A percentile compares a stretch with the other conserved stretches of the same genome.
These are phyloP conservation scores for Dissophora globulifera DNA, from an alignment of 192 early-diverging fungal genomes.

Conservation along the genomic window DNA sequence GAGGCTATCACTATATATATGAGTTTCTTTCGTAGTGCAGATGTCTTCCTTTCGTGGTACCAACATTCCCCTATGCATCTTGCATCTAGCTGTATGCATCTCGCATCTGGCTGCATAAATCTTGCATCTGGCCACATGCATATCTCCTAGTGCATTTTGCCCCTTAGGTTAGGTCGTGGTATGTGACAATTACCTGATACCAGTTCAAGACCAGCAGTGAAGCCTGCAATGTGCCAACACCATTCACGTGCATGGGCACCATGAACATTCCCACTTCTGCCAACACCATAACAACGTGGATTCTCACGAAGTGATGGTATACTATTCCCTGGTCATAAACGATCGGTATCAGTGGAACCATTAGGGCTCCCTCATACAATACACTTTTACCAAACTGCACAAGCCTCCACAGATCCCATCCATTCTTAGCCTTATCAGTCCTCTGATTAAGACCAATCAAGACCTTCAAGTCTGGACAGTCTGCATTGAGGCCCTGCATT, in stretches of 20 bases:
- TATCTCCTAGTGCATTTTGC: too few relatives aligned
- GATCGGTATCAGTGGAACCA: conserved; percentile 13
- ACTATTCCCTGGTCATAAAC: conserved; percentile 6
- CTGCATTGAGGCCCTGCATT: too few relatives aligned
- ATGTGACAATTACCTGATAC: conserved; percentile 25
- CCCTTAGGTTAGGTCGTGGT: too few relatives aligned
- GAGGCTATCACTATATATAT: too few relatives aligned
- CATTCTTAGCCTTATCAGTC: conserved; percentile 8
- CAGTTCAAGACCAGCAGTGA: conserved; percentile 5
- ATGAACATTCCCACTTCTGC: conserved; percentile 15
- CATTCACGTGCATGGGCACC: conserved; percentile 5
- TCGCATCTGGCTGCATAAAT: too few relatives aligned
- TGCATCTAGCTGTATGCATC: too few relatives aligned
- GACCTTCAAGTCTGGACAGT: too few relatives aligned
- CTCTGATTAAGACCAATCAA: not conserved
- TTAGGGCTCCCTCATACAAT: conserved; percentile 5
- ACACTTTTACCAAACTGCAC: conserved; percentile 2
- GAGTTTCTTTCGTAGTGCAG: too few relatives aligned
- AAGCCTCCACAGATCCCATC: conserved; percentile 6
- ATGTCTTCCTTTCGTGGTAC: too few relatives aligned
- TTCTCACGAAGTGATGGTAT: conserved; percentile 2
- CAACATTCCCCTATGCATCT: too few relatives aligned
- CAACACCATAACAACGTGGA: conserved; percentile 10
- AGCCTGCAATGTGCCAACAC: conserved; percentile 1
- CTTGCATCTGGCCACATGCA: too few relatives aligned